Conservation (phyloP, 139 green algal genomes). For the Coelastrella sp. region DNA sequence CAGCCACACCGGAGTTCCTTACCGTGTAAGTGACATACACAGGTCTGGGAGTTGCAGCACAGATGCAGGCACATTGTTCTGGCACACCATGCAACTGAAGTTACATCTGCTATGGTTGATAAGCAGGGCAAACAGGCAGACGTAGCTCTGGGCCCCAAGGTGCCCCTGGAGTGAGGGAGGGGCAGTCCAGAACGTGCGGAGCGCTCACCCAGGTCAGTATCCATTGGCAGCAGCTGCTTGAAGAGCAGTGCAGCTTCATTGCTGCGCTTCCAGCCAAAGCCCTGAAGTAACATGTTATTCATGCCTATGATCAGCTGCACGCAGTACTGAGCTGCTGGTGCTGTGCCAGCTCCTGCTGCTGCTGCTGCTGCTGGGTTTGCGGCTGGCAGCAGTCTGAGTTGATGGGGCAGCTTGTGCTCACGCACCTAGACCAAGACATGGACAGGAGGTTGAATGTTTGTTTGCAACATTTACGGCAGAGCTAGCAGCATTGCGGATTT, state of each 20-base stretch:
- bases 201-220: neutral
- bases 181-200: neutral
- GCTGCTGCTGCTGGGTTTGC: neutral
- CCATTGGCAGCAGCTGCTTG: conserved; percentile 12
- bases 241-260: conserved; percentile 27
- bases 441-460: no score
- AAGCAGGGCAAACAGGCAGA: no score
- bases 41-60: neutral
- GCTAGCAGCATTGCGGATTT: neutral
- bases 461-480: no score
- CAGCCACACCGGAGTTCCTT: neutral
- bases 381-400: neutral
- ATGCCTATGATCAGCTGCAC: neutral
- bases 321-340: neutral
- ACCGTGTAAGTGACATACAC: neutral
- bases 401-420: neutral
- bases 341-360: neutral
- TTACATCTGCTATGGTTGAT: no score
- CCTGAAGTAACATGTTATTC: neutral
- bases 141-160: no score
- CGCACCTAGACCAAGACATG: neutral
- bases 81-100: no score
- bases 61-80: no score
- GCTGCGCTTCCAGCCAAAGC: conserved; percentile 25
- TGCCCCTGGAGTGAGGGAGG: neutral